Percentiles rank a stretch among this genome's conserved stretches.
Evolutionary conservation across 805 yeast genomes (phyloP).

Genomic region (Starmerella davenportii): DNA sequence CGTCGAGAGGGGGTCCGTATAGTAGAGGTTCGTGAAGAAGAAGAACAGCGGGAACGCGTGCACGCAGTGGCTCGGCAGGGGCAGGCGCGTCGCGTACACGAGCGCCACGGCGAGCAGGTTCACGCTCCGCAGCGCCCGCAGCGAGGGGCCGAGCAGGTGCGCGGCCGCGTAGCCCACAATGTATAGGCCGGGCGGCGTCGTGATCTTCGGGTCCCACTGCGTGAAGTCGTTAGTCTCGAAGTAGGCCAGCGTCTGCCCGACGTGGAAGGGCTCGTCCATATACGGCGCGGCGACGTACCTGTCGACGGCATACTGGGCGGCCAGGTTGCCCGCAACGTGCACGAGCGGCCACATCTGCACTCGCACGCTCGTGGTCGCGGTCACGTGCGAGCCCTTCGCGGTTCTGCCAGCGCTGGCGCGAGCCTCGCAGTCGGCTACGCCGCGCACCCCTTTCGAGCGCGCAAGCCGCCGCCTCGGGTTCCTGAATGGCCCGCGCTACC

Average conservation of each 20-base stretch:
- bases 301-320: constrained; percentile 5
- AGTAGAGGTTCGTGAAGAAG: constrained; percentile 59
- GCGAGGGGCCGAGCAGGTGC: constrained; percentile 11
- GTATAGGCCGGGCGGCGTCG: constrained; percentile 93
- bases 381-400: no score
- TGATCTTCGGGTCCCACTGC: constrained; percentile 76
- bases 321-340: not conserved
- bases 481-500: no score
- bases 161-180: constrained; percentile 17
- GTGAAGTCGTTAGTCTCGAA: constrained; percentile 36
- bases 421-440: no score
- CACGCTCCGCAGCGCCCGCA: constrained; percentile 31
- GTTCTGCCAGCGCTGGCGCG: no score
- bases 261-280: constrained; percentile 69
- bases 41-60: constrained; percentile 51
- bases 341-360: not conserved
- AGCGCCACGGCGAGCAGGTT: constrained; percentile 30
- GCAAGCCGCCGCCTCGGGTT: no score
- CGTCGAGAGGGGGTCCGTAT: constrained; percentile 89
- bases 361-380: no score
- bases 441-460: no score
- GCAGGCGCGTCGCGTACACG: not conserved
- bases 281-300: constrained; percentile 17
- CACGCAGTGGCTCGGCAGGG: constrained; percentile 20
- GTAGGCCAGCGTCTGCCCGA: constrained; percentile 57